phyloP scores from a whole-genome alignment of 2,329 filamentous ascomycete genomes.

The Fusarium gaditjirri region DNA sequence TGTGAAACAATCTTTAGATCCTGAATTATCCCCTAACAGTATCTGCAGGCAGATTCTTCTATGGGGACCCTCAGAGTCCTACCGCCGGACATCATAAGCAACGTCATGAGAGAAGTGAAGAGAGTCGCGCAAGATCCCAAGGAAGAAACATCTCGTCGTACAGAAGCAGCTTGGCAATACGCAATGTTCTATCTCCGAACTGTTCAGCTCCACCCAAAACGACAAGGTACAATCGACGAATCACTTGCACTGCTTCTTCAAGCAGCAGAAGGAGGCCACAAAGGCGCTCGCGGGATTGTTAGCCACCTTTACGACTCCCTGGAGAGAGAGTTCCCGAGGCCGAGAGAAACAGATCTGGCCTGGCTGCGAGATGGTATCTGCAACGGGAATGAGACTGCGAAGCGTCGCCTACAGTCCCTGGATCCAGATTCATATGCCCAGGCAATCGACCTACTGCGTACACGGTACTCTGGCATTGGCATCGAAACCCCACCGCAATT shows the following conservation, averaged over 20 bases:
- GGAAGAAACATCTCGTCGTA: rapidly evolving
- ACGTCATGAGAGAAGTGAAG: not conserved
- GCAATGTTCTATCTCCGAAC: not conserved
- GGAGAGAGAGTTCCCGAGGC: rapidly evolving
- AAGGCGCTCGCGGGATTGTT: not conserved
- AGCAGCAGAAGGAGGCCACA: not conserved
- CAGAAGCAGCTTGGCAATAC: not conserved
- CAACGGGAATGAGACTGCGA: not conserved
- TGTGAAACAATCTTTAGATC: not conserved
- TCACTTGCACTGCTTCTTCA: not conserved
- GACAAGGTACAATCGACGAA: not conserved
- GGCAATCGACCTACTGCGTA: not conserved
- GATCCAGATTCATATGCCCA: not conserved
- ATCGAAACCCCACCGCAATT: not conserved
- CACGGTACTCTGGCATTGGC: not conserved
- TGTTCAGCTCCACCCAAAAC: not conserved
- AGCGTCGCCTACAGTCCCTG: rapidly evolving
- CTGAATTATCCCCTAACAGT: not conserved
- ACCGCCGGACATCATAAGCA: not conserved
- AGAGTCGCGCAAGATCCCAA: rapidly evolving
- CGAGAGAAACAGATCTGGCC: not conserved
- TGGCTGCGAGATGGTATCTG: not conserved
- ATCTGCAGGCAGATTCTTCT: not conserved
- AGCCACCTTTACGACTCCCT: not conserved
- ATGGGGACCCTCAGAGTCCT: rapidly evolving